phyloP scores from a whole-genome alignment of 768 basidiomycete species.

The Russula emetica region DNA sequence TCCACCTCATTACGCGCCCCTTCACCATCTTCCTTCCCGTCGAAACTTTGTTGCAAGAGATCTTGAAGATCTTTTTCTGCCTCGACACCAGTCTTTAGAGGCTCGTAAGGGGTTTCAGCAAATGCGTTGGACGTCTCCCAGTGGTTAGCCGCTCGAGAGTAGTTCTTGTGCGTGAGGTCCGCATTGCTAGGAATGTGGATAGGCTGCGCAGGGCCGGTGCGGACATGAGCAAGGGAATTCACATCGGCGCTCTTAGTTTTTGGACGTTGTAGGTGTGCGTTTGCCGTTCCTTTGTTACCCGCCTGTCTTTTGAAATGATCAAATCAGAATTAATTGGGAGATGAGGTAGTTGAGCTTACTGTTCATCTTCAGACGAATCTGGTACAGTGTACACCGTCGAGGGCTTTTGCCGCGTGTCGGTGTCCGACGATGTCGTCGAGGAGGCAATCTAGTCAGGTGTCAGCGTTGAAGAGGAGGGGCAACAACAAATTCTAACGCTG shows the following conservation, averaged over 20 bases:
- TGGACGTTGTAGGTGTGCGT: not conserved
- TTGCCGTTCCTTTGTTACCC: not conserved
- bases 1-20: constrained; percentile 49
- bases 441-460: constrained; percentile 9
- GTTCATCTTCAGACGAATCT: constrained; percentile 30
- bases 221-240: constrained; percentile 1
- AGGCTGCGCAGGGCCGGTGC: constrained; percentile 17
- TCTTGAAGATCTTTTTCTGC: constrained; percentile 77
- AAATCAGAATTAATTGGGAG: not conserved
- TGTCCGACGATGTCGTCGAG: constrained; percentile 14
- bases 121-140: constrained; percentile 36
- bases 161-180: constrained; percentile 1
- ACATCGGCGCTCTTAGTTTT: constrained; percentile 10
- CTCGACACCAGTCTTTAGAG: constrained; percentile 45
- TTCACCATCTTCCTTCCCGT: constrained; percentile 48
- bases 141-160: constrained; percentile 26
- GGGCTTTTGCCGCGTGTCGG: not conserved
- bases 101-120: constrained; percentile 32
- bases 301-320: not conserved
- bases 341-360: constrained; percentile 2
- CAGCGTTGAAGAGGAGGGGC: not conserved
- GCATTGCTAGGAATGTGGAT: constrained; percentile 25
- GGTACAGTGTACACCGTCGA: constrained; percentile 9
- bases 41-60: constrained; percentile 59
- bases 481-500: constrained; percentile 1